These are phyloP conservation scores for Myxozyma vanderwaltii DNA, from an alignment of 805 yeast genomes.

Conservation along the genomic window DNA sequence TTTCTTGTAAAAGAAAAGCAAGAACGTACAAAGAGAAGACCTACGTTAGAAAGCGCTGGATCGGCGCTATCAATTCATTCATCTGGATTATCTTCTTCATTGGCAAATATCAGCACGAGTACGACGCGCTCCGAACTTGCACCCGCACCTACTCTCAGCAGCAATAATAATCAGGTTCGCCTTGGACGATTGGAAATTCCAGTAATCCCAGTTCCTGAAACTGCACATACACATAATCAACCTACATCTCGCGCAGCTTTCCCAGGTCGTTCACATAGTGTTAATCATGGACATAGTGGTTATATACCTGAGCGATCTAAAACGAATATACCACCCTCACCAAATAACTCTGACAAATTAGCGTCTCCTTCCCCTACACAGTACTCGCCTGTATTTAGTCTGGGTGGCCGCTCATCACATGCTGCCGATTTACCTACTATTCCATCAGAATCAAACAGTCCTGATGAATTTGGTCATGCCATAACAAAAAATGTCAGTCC, in stretches of 20 bases:
- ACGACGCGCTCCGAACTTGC: neutral
- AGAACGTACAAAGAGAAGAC: constrained; percentile 30
- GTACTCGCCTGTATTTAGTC: neutral
- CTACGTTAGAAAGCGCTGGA: constrained; percentile 18
- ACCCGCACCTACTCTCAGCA: neutral
- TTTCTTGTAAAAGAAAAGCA: constrained; percentile 70
- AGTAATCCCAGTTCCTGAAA: constrained; percentile 32
- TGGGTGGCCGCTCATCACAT: neutral
- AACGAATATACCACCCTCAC: constrained; percentile 23
- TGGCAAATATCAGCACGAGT: neutral
- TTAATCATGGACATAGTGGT: constrained; percentile 28
- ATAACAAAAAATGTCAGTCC: neutral
- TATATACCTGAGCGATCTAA: constrained; percentile 19
- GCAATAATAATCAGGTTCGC: neutral
- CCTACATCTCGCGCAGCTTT: constrained; percentile 22
- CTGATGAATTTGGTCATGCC: constrained; percentile 4
- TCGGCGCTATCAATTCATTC: constrained; percentile 6
- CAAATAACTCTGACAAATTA: neutral
- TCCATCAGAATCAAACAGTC: constrained; percentile 16
- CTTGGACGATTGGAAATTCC: constrained; percentile 22
- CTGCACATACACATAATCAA: constrained; percentile 31
- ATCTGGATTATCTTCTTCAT: neutral
- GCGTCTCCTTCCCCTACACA: neutral
- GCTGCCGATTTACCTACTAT: constrained; percentile 17
- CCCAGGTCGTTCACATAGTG: constrained; percentile 32